phyloP scores from a whole-genome alignment of 164 flowering plant species.

The Pachysandra terminalis region DNA sequence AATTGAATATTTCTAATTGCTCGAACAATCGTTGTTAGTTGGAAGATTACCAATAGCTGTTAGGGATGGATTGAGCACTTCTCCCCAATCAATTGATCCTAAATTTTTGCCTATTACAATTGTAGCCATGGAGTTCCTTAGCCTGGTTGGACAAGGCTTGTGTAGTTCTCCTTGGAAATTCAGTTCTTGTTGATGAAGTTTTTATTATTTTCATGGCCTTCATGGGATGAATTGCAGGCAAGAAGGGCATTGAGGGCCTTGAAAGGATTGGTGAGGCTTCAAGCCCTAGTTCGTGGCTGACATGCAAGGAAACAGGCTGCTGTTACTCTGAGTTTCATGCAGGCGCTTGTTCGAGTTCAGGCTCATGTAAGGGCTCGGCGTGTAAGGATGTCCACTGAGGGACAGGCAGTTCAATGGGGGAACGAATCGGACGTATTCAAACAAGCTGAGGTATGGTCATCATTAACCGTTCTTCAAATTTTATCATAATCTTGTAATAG shows the following conservation, averaged over 20 bases:
- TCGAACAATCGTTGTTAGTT: no score
- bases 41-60: no score
- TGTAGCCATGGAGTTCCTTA: no score
- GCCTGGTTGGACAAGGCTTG: no score
- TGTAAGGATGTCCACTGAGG: constrained; percentile 86
- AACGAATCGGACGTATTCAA: constrained; percentile 57
- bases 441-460: constrained; percentile 69
- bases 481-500: not conserved
- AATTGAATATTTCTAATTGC: no score
- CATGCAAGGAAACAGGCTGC: constrained; percentile 91
- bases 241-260: constrained; percentile 77
- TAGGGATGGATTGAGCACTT: no score
- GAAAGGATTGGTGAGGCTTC: constrained; percentile 81
- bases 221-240: constrained; percentile 37
- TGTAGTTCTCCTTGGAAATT: no score
- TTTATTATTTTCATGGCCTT: not conserved
- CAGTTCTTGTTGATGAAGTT: not conserved
- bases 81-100: no score
- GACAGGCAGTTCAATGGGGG: constrained; percentile 89
- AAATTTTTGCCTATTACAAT: no score
- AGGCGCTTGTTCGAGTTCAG: constrained; percentile 87
- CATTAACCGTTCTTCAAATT: no score
- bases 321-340: constrained; percentile 85
- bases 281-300: constrained; percentile 82
- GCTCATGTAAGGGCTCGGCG: constrained; percentile 88